A percentile compares a stretch with the other conserved stretches of the same genome.
phyloP scores from a whole-genome alignment of 1,284 basidiomycete species.

The Apiotrichum laibachii region DNA sequence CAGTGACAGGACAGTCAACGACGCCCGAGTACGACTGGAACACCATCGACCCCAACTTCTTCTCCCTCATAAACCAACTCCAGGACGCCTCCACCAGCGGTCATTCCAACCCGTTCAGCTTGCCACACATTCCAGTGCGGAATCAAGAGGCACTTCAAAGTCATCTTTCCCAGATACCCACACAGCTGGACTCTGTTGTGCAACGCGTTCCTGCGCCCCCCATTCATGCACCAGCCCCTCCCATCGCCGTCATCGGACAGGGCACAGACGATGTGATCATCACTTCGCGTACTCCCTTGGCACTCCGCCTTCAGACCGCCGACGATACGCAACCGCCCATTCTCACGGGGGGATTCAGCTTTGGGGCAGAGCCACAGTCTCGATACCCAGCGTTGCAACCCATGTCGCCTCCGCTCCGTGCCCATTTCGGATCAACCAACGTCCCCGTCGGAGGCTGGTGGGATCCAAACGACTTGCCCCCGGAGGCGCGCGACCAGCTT shows the following conservation, averaged over 20 bases:
- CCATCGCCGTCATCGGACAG: background rate
- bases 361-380: too few species aligned
- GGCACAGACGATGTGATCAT: background rate
- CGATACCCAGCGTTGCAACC: background rate
- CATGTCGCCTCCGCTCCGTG: background rate
- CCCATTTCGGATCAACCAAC: background rate
- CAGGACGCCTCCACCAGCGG: slow-evolving; percentile 2
- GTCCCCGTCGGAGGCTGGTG: slow-evolving; percentile 41
- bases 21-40: slow-evolving; percentile 33
- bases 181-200: background rate
- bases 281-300: background rate
- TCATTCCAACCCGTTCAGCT: too few species aligned
- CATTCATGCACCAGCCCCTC: background rate
- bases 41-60: slow-evolving; percentile 36
- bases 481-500: slow-evolving; percentile 41
- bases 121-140: background rate
- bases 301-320: background rate
- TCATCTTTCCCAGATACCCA: slow-evolving; percentile 1
- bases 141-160: background rate
- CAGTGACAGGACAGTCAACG: background rate
- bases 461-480: slow-evolving; percentile 40
- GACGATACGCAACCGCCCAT: background rate
- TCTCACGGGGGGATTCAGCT: too few species aligned
- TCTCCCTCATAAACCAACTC: slow-evolving; percentile 34
- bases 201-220: slow-evolving; percentile 4